These are phyloP conservation scores for Solanum hybrid DNA, from an alignment of 305 asterid species.

Conservation along the genomic window DNA sequence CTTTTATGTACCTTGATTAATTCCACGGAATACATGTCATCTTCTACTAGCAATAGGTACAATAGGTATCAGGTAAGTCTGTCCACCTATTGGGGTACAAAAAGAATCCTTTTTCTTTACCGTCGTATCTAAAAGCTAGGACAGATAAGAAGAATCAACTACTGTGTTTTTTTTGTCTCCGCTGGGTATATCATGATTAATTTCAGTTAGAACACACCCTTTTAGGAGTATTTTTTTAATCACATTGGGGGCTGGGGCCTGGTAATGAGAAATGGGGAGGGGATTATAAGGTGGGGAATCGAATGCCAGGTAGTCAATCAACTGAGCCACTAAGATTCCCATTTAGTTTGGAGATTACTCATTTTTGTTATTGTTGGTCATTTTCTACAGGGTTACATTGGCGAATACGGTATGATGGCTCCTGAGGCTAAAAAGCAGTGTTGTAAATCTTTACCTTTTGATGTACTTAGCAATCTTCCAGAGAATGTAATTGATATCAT, in stretches of 20 bases:
- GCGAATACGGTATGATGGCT: not conserved
- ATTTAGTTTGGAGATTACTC: not conserved
- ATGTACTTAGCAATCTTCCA: not conserved
- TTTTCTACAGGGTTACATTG: not conserved
- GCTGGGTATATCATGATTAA: not conserved
- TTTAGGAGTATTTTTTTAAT: not conserved
- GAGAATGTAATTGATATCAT: not conserved
- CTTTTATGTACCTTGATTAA: no score
- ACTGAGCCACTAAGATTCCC: not conserved
- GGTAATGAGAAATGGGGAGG: not conserved
- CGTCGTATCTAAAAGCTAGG: no score
- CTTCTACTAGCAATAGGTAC: no score
- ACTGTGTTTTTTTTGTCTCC: not conserved
- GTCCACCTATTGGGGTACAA: no score
- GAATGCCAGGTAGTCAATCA: not conserved
- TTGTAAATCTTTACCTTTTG: not conserved
- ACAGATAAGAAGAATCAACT: no score
- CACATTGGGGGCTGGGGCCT: not conserved
- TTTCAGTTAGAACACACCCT: not conserved
- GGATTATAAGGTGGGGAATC: not conserved
- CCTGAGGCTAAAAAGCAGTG: not conserved
- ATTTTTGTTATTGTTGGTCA: not conserved
- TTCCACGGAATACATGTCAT: accelerated
- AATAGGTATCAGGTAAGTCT: not conserved
- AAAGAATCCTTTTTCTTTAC: no score